phyloP scores from a whole-genome alignment of 2,329 filamentous ascomycete species.

The Colletotrichum spaethianum region DNA sequence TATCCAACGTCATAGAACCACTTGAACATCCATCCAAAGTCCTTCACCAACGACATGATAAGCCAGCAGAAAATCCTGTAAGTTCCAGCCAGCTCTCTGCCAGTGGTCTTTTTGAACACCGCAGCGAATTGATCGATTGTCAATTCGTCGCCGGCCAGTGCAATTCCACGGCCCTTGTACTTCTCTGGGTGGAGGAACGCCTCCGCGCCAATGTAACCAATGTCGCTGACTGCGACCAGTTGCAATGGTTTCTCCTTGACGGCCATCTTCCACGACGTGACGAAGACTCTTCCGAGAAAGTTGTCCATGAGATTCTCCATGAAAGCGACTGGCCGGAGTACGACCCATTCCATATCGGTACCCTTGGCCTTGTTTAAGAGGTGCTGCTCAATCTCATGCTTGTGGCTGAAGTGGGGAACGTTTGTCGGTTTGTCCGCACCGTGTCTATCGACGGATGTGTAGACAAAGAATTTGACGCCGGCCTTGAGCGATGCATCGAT shows the following conservation, averaged over 20 bases:
- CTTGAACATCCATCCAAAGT: slow-evolving; percentile 54
- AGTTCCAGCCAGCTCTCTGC: slow-evolving; percentile 48
- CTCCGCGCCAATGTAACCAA: slow-evolving; percentile 55
- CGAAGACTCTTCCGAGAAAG: slow-evolving; percentile 51
- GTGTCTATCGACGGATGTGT: slow-evolving; percentile 73
- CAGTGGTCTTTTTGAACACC: slow-evolving; percentile 51
- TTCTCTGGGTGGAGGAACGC: slow-evolving; percentile 51
- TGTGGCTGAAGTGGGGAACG: slow-evolving; percentile 73
- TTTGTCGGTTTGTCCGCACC: slow-evolving; percentile 67
- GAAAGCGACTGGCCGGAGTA: slow-evolving; percentile 57
- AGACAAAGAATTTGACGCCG: slow-evolving; percentile 71
- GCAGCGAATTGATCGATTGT: slow-evolving; percentile 49
- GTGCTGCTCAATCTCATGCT: slow-evolving; percentile 73
- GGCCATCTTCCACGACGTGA: slow-evolving; percentile 49
- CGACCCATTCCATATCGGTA: slow-evolving; percentile 52
- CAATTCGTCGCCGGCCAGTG: slow-evolving; percentile 58
- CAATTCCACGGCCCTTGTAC: slow-evolving; percentile 51
- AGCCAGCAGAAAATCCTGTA: slow-evolving; percentile 48
- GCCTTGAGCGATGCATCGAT: slow-evolving; percentile 68
- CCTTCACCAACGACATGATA: slow-evolving; percentile 48
- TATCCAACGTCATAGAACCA: slow-evolving; percentile 56
- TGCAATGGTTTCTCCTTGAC: slow-evolving; percentile 52
- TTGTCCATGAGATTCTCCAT: slow-evolving; percentile 55
- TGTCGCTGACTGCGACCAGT: slow-evolving; percentile 53
- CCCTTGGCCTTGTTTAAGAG: slow-evolving; percentile 60